Conservation (phyloP, 2,329 filamentous ascomycete genomes). For the Colletotrichum chlorophyti region DNA sequence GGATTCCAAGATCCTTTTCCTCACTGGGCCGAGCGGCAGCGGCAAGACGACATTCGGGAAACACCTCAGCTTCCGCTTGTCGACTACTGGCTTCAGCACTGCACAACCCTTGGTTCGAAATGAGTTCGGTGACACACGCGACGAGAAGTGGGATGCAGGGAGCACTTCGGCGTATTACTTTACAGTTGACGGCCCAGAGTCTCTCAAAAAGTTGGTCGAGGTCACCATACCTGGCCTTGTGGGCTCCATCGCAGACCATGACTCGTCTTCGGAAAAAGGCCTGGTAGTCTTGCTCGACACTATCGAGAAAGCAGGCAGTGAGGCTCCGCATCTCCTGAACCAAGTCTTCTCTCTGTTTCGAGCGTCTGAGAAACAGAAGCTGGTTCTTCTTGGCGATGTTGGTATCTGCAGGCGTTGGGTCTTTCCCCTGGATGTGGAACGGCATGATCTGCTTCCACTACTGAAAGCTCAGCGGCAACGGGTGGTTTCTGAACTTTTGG, state of each 20-base stretch:
- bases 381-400: neutral
- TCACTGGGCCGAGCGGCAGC: neutral
- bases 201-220: neutral
- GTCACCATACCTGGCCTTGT: neutral
- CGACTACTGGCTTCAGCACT: neutral
- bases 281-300: neutral
- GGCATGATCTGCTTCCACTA: neutral
- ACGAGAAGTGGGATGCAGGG: neutral
- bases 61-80: neutral
- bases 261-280: neutral
- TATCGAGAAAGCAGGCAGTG: neutral
- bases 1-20: neutral
- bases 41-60: slow-evolving; percentile 13
- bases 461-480: neutral
- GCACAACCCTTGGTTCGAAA: neutral
- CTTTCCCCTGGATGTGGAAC: neutral
- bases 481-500: neutral
- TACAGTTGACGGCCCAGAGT: neutral
- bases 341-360: neutral
- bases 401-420: neutral
- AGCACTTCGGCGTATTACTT: neutral
- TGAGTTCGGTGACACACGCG: neutral
- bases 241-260: neutral
- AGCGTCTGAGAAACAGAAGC: neutral
- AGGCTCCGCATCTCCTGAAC: neutral